Conservation (phyloP, 2,329 filamentous ascomycete species). For the Shiraia bambusicola region DNA sequence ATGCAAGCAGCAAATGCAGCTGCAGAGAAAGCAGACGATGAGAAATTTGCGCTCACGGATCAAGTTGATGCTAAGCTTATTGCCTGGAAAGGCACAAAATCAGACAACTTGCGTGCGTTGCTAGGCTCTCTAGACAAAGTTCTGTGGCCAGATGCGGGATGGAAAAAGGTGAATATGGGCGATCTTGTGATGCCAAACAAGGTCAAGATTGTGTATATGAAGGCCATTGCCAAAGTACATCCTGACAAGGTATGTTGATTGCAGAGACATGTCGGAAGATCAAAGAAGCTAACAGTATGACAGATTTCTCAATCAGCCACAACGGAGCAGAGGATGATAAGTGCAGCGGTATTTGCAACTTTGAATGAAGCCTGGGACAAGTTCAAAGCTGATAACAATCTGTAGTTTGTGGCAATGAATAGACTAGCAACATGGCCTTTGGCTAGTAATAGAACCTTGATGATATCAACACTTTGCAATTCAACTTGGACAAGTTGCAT, state of each 20-base stretch:
- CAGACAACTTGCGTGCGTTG: conserved; percentile 86
- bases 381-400: conserved; percentile 62
- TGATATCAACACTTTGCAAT: too few relatives aligned
- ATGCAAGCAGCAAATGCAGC: conserved; percentile 82
- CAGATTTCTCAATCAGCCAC: conserved; percentile 63
- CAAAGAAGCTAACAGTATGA: conserved; percentile 12
- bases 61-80: conserved; percentile 77
- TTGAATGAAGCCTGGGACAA: conserved; percentile 70
- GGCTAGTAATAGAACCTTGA: too few relatives aligned
- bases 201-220: conserved; percentile 98
- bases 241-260: conserved; percentile 87
- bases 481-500: neutral
- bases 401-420: conserved; percentile 6
- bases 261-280: conserved; percentile 2
- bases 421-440: too few relatives aligned
- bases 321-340: conserved; percentile 68
- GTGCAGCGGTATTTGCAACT: conserved; percentile 64
- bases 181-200: conserved; percentile 90
- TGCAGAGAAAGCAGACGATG: conserved; percentile 83
- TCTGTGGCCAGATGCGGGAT: conserved; percentile 87
- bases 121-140: conserved; percentile 84
- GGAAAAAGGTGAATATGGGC: conserved; percentile 95
- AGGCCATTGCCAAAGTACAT: conserved; percentile 97
- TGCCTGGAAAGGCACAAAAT: conserved; percentile 85
- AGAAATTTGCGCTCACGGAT: conserved; percentile 87